Base-by-base conservation (phyloP, 305 asterid species). In the Caryopteris hybrid region DNA sequence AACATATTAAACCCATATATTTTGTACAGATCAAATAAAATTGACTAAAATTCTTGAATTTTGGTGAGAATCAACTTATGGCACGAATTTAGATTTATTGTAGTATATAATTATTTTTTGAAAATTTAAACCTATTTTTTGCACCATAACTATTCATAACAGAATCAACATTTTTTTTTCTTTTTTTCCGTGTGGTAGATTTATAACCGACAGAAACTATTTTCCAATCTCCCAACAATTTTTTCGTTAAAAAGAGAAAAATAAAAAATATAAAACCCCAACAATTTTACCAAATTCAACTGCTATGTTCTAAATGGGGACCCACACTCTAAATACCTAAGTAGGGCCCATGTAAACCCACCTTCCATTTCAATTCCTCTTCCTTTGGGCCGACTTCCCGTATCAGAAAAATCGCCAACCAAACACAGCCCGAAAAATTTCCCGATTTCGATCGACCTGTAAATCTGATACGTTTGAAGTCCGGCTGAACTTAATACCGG, bases 301-400 rank as follows among this genome's bases (percentile, higher is more conserved):
- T 5, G 33, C 3, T 27, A 5, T 2, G 41, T 34, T 47, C 53
- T 21, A 17, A 4, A 2, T 51, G 14, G 14, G 61, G 60, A 38
- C 31, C 74, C 67, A 61, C 67, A 16, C 74, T 38, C 34, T 2
- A n/a, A n/a, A 34, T 46, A 12, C 42, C 48, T 20, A 42, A 52
- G 54, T 62, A 12, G 76, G 64, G 22, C 76, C 80, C 80, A 59
- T 45, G 34, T 47, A 60, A 34, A 64, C 68, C 59, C 68, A 58
- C 52, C 72, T 53, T 52, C 74, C 70, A 58, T 42, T 74, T 45
- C 50, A 69, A 8, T 58, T 56, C 64, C 57, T 58, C 68, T 27
- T 53, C 61, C 41, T 16, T 12, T 29, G n/a, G 21, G 72, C 43
- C 29, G 33, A 57, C 18, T 69, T 34, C 64, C 62, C 66, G 69